These are phyloP conservation scores for Mycena galopus DNA, from an alignment of 768 basidiomycete species.

Conservation along the genomic window DNA sequence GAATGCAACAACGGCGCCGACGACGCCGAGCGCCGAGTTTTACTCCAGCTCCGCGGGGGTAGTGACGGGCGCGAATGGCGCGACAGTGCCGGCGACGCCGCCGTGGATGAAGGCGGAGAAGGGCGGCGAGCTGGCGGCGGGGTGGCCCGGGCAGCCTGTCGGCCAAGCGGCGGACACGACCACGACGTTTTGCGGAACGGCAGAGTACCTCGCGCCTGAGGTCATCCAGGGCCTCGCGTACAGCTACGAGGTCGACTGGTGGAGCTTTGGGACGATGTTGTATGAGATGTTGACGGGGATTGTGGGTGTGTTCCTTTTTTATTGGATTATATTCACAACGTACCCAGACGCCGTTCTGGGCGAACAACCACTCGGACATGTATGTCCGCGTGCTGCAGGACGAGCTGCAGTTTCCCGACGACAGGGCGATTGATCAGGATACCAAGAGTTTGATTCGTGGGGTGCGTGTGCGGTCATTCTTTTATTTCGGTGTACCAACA, in stretches of 20 bases:
- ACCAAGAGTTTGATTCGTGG: constrained; percentile 96
- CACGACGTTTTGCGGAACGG: constrained; percentile 94
- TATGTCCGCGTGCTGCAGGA: constrained; percentile 93
- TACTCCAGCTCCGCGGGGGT: constrained; percentile 51
- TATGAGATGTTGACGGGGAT: constrained; percentile 98
- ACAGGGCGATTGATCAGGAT: constrained; percentile 92
- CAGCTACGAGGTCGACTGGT: constrained; percentile 97
- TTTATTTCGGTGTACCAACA: no score
- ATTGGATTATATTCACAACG: constrained; percentile 20
- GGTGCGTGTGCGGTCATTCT: constrained; percentile 60
- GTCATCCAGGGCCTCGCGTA: constrained; percentile 93
- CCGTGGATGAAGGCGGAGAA: constrained; percentile 84
- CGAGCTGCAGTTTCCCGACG: constrained; percentile 90
- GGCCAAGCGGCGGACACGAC: constrained; percentile 72
- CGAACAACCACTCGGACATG: constrained; percentile 94
- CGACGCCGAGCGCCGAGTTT: constrained; percentile 72
- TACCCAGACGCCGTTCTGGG: constrained; percentile 89
- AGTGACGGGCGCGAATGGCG: constrained; percentile 20
- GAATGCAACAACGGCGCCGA: constrained; percentile 61
- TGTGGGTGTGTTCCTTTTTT: constrained; percentile 63
- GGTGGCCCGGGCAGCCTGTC: constrained; percentile 69
- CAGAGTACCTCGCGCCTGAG: constrained; percentile 96
- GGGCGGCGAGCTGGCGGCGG: constrained; percentile 62
- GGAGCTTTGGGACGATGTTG: constrained; percentile 98
- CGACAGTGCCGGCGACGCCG: constrained; percentile 62